Base-by-base conservation (phyloP, 768 basidiomycete genomes). In the Psilocybe subaeruginosa region DNA sequence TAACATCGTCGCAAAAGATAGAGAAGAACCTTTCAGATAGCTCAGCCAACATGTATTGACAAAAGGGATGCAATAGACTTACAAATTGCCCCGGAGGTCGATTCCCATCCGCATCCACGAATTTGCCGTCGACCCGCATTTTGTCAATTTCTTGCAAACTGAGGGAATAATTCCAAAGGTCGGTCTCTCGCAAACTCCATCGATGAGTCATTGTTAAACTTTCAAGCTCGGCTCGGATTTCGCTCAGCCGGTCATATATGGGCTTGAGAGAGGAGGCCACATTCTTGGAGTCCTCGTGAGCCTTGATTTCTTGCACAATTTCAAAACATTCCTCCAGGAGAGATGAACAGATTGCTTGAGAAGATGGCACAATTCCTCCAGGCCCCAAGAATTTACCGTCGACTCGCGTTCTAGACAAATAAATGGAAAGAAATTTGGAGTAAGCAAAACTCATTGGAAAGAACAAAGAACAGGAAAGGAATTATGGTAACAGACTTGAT, bases 321-420 rank as follows among this genome's bases (percentile, higher is more conserved):
- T 99, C 95, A 73, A 99, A 99, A 73, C 94, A 96, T 69, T 97
- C 95, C 76, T 99, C 97, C 5, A 99, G 82, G 50, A 99, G 80
- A 0, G 96, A 96, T 0, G 92, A 90, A 63, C 96, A 91, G 12
- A 97, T 78, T 0, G 95, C 94, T 76, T 98, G 96, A 3, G 95
- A 96, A 46, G 88, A 82, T 31, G 97, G 97, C 0, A 99, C 91
- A 57, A 85, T 88, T 50, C 93, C 95, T 3, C 92, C 92, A 23
- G 93, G 91, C 0, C 93, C 95, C 17, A 97, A 81, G 75, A 98
- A 99, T 74, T 97, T 97, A 56, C 95, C 96, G 71, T 98, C 95
- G 3, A 97, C 94, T 14, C 96, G 93, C 75, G 93, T 90, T 49
- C 93, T 93, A 71, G 39, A 35, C n/a, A 58, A 30, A 50, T 19